Base-by-base conservation (phyloP, 139 green algal species). In the Haematococcus sp. region DNA sequence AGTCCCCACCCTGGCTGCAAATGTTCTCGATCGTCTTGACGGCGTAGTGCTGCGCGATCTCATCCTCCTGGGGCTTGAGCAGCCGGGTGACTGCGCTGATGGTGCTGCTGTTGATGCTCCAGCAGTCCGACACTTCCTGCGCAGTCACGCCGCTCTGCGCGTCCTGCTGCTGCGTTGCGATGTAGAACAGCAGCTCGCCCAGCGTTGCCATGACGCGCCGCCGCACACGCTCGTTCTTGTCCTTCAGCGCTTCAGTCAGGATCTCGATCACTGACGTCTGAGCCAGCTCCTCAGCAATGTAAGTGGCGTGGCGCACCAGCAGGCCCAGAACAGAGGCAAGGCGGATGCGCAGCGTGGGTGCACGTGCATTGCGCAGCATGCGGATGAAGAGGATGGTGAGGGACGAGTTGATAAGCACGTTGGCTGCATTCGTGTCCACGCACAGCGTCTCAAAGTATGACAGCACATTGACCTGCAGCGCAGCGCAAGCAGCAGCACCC, bases 21-120 rank as follows among this genome's bases (percentile, higher is more conserved):
- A 98, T 90, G 83, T 98, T 98, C 83, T 98, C 94, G 16, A 98
- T 88, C 1, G 93, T 95, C 85, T 98, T 98, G 13, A 90, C 87
- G 0, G 94, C 94, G 69, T 98, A 98, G 79, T 98, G 94, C 83
- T 91, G 85, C 22, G 84, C 84, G 27, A 96, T 80, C 66, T 94
- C 88, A 75, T 98, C 93, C 76, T 95, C 89, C 11, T 86, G 87
- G 9, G 76, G 72, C 73, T 83, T 79, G 20, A 98, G 80, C 83
- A 96, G 77, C 63, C 85, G 54, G 2, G 33, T 69, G 23, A 82
- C 77, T 1, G 69, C 63, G 4, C 80, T 66, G 2, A 84, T 79
- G 27, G 82, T 83, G 61, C 34, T 67, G 5, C 58, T 44, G 28
- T 68, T 78, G 64, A 88, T 81, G 63, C 73, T 63, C 83, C 83